Base-by-base conservation (phyloP, 192 early-diverging fungal species). In the Backusella luteola region DNA sequence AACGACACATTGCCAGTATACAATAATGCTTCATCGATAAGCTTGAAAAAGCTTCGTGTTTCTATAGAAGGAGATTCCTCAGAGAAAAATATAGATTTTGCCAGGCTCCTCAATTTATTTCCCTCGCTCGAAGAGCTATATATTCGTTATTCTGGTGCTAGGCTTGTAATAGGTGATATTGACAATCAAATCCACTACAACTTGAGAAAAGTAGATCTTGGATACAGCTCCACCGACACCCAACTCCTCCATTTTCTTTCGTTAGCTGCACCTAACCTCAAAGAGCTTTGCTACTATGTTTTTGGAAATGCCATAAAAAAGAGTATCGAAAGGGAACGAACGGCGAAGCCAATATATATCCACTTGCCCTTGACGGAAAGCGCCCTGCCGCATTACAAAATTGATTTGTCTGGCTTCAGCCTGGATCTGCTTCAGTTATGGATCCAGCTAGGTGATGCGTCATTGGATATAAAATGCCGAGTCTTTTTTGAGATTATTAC, bases 251-350 rank as follows among this genome's bases (percentile, higher is more conserved):
- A 9, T 8, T 63, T 63, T 26, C 56, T 63, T 63, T 63, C 23
- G 0, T 21, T 29, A 12, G 8, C 26, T 29, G 21, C 56, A 0
- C 56, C 56, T 14, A 63, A 63, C 2, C 11, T 63, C 23, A 63
- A 63, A n/a, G 56, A 63, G 56, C 21, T 63, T 63, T 14, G 23
- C 56, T 63, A 29, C 11, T 63, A 29, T 63, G 14, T 63, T 63
- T 63, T 63, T 63, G 56, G 56, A 63, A 63, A 63, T 63, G 56
- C 56, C 11, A 63, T 63, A 29, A 63, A 63, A 63, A 63, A 26
- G 23, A 63, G 56, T 26, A 29, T 63, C 1, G 56, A 63, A 63
- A 63, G 29, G 56, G 56, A 63, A 12, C 56, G 56, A 12, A 8
- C 3, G 1, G 23, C 26, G 11, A 63, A 63, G 12, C 56, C 56